Evolutionary conservation across 345 rosid genomes (phyloP), one percentile per base, ranked within the genome.

Genomic region (Citrus cavaleriei): DNA sequence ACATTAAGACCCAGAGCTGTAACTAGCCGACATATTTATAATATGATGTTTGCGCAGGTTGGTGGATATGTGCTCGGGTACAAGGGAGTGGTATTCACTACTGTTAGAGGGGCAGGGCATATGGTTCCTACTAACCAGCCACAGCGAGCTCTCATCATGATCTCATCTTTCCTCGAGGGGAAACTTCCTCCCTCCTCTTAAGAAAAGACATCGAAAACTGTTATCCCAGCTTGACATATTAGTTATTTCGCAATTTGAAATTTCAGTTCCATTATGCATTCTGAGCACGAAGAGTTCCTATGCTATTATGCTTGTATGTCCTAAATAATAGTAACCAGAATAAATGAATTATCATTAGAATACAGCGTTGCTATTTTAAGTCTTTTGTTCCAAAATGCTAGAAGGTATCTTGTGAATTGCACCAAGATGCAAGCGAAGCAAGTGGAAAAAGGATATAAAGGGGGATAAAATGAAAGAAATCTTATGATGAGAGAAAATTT

Each of bases 81-180:
- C 64, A 49, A 85, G 55, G 89, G 84, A 40, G 5, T 88, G 71
- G 74, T 76, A 46, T 77, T 90, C 12, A 19, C 60, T 7, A 84
- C 91, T 0, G 87, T 88, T 3, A 76, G 90, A 71, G 90, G 85
- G 30, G 77, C 91, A 2, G 91, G 91, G 14, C 89, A 90, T 79
- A 4, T 10, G 0, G 91, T 88, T 79, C 91, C 90, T n/a, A 87
- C 86, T 78, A 80, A 81, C 81, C 83, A 90, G 54, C 91, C 93
- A 16, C 77, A 70, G 70, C 73, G 87, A 28, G 84, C 91, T 35
- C 82, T 88, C 10, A 25, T 77, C 40, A 73, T 87, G 85, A 76
- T 90, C 78, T 42, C 86, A 18, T 73, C 85, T 55, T 88, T 90
- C 82, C 87, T 90, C n/a, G 70, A 67, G 30, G 91, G 89, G 27